Evolutionary conservation across 1,284 basidiomycete genomes (phyloP), one percentile per base, ranked within the genome.

Genomic region (Ceratobasidium sp.): DNA sequence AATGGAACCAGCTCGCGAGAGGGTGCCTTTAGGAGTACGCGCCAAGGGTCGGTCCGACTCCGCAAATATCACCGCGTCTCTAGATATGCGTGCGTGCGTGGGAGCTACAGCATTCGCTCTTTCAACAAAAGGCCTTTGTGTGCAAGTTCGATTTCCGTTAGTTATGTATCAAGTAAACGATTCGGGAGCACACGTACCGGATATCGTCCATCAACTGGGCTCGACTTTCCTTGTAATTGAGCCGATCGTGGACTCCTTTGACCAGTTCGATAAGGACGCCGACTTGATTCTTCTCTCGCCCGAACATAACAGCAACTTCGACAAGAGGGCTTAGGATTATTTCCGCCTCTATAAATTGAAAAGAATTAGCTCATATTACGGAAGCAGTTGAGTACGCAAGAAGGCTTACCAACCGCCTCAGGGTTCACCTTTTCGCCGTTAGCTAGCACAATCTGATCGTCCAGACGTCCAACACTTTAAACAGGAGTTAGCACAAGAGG

Each of bases 221-320:
- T 6, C 85, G 75, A 44, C 79, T 78, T 7, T 78, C 77, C 24
- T 75, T 15, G 60, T 84, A 82, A 8, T 19, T 69, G 3, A 82
- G 81, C 77, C 85, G 82, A 75, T 85, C 80, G 2, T 74, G 64
- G 41, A 79, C 79, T n/a, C 76, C 78, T 8, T 80, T 75, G 7
- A 62, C 78, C 0, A 85, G 85, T 44, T 86, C 83, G 14, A 88
- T 75, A 15, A 87, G 76, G 14, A 87, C 80, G 2, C 86, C 86
- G 14, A 81, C 82, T 63, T 85, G 84, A 76, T 84, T 84, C 22
- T 81, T 79, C 6, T 84, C 84, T 0, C 84, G 79, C 0, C 86
- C 86, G 75, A 87, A 81, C 80, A 85, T 82, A 29, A 85, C 74
- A 11, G 80, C 79, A 57, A 78, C 50, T 27, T 78, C 75, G 22